A percentile compares a stretch with the other conserved stretches of the same genome.
phyloP scores from a whole-genome alignment of 1,284 basidiomycete genomes.

The Acaromyces ingoldii region DNA sequence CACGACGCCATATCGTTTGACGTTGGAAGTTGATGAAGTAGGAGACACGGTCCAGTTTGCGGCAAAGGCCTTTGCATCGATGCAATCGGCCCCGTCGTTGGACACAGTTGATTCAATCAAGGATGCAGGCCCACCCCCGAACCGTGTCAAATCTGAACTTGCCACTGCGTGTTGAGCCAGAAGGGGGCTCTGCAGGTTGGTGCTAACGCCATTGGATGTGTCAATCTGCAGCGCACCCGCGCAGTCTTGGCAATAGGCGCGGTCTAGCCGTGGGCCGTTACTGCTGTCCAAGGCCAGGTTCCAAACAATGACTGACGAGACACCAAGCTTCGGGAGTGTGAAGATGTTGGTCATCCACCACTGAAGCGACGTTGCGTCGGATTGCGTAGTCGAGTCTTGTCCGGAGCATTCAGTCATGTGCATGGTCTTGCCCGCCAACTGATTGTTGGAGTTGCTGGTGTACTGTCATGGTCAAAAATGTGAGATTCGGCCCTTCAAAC shows the following conservation, averaged over 20 bases:
- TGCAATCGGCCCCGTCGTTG: conserved; percentile 4
- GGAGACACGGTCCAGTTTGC: no score
- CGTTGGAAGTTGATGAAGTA: no score
- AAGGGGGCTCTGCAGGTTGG: conserved; percentile 25
- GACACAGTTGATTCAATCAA: conserved; percentile 17
- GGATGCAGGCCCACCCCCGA: conserved; percentile 25
- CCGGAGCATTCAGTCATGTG: conserved; percentile 38
- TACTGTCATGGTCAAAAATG: conserved; percentile 7
- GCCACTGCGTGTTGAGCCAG: conserved; percentile 25
- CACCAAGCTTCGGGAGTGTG: conserved; percentile 17
- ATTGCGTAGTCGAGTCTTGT: conserved; percentile 6
- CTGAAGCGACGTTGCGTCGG: conserved; percentile 17
- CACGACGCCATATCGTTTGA: conserved; percentile 18
- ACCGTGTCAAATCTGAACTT: conserved; percentile 18
- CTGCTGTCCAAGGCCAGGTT: conserved; percentile 28
- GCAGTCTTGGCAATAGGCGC: conserved; percentile 25
- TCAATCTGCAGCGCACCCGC: conserved; percentile 22
- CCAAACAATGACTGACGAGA: conserved; percentile 24
- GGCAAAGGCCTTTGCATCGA: no score
- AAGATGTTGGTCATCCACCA: conserved; percentile 31
- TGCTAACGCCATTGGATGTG: conserved; percentile 14
- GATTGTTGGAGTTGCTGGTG: conserved; percentile 7
- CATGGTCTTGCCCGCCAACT: conserved; percentile 11
- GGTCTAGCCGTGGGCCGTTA: conserved; percentile 21
- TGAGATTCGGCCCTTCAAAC: no score